A percentile compares a stretch with the other conserved stretches of the same genome.
phyloP scores from a whole-genome alignment of 2,329 filamentous ascomycete genomes.

The Esteya vermicola region DNA sequence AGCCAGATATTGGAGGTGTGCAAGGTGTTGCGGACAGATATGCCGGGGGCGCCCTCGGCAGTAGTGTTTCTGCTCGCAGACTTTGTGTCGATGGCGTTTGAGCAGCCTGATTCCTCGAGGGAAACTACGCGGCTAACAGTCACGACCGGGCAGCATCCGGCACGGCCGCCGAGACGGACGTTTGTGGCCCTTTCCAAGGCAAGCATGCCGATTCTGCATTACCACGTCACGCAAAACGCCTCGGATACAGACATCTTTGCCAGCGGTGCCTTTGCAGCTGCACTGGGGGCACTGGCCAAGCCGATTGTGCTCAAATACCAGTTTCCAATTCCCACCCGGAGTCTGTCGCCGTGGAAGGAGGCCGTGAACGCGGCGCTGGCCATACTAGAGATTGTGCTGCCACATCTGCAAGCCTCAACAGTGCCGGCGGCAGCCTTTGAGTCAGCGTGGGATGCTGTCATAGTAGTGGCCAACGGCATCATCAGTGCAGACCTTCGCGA shows the following conservation, averaged over 20 bases:
- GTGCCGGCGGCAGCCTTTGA: conserved; percentile 31
- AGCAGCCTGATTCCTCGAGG: conserved; percentile 18
- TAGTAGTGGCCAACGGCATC: conserved; percentile 53
- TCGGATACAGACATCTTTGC: conserved; percentile 53
- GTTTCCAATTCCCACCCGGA: conserved; percentile 58
- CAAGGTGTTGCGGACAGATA: conserved; percentile 51
- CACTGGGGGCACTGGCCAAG: conserved; percentile 51
- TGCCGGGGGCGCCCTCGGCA: conserved; percentile 49
- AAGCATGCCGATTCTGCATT: conserved; percentile 57
- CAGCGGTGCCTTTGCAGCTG: conserved; percentile 49
- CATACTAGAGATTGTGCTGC: conserved; percentile 52
- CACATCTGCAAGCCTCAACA: conserved; percentile 37
- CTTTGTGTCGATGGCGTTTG: conserved; percentile 57
- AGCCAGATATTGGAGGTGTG: conserved; percentile 53
- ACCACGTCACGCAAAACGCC: conserved; percentile 43
- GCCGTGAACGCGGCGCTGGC: conserved; percentile 58
- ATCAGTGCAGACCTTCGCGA: conserved; percentile 46
- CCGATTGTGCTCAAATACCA: conserved; percentile 70
- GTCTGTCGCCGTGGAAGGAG: conserved; percentile 61
- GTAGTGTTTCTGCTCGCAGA: conserved; percentile 56
- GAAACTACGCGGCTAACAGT: too few relatives aligned
- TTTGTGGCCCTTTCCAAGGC: conserved; percentile 83
- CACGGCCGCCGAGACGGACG: conserved; percentile 43
- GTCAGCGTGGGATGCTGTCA: conserved; percentile 56
- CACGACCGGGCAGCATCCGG: too few relatives aligned